These are phyloP conservation scores for Backusella psychrophila DNA, from an alignment of 192 early-diverging fungal species.

Conservation along the genomic window DNA sequence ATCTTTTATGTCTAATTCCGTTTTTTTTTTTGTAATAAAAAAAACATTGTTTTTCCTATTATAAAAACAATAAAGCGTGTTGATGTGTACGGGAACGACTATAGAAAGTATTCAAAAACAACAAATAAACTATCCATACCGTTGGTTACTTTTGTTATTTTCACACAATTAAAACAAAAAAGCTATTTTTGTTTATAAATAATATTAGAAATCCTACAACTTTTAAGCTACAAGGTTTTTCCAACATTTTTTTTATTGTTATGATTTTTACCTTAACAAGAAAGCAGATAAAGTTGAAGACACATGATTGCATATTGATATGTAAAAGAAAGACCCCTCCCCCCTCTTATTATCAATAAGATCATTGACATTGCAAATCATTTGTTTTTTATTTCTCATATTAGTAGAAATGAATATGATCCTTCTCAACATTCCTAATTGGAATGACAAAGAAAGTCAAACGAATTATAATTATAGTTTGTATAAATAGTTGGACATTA, in stretches of 20 bases:
- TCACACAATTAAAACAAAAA: background rate
- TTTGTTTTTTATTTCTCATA: too few relatives aligned
- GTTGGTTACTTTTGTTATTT: background rate
- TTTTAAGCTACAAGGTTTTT: background rate
- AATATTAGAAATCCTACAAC: background rate
- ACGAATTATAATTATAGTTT: background rate
- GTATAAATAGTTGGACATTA: background rate
- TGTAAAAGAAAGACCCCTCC: too few relatives aligned
- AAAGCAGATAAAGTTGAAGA: background rate
- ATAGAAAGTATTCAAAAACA: background rate
- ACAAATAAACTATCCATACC: background rate
- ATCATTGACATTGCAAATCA: too few relatives aligned
- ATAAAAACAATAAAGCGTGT: too few relatives aligned
- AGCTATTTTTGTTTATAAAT: background rate
- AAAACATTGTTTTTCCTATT: too few relatives aligned
- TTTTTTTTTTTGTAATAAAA: background rate
- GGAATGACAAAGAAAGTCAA: background rate
- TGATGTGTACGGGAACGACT: background rate
- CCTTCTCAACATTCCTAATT: background rate
- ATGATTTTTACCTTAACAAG: background rate
- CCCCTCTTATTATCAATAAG: too few relatives aligned
- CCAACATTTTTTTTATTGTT: background rate
- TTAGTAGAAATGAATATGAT: background rate
- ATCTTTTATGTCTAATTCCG: background rate
- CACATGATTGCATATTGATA: background rate